Conservation (phyloP, 495 filamentous ascomycete species). For the Aspergillus egyptiacus region DNA sequence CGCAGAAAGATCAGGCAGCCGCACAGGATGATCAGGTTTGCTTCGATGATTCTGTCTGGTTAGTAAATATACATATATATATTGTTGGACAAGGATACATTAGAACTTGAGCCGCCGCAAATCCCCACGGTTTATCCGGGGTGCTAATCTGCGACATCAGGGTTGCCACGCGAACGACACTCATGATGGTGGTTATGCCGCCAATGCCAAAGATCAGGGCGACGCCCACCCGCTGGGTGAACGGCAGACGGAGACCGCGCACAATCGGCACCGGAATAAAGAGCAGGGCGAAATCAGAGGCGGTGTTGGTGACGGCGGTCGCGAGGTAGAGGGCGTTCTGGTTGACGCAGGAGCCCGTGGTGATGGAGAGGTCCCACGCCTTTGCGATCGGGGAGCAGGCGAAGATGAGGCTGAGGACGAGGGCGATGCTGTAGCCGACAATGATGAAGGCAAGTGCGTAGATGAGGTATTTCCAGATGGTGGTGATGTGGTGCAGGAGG, state of each 20-base stretch:
- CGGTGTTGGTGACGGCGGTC: slow-evolving; percentile 36
- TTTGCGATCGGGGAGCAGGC: slow-evolving; percentile 33
- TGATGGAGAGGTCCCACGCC: slow-evolving; percentile 27
- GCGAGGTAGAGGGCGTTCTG: slow-evolving; percentile 27
- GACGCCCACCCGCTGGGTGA: slow-evolving; percentile 20
- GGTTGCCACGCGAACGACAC: slow-evolving; percentile 25
- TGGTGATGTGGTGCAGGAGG: slow-evolving; percentile 15
- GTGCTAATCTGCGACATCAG: slow-evolving; percentile 18
- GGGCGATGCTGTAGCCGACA: slow-evolving; percentile 24
- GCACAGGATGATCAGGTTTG: slow-evolving; percentile 23
- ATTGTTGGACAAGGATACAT: too few relatives aligned
- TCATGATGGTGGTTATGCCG: slow-evolving; percentile 24
- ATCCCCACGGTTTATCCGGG: slow-evolving; percentile 16
- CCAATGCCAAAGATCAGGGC: slow-evolving; percentile 22
- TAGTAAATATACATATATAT: slow-evolving; percentile 18
- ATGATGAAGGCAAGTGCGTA: slow-evolving; percentile 18
- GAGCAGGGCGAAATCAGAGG: slow-evolving; percentile 33
- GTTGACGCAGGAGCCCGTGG: slow-evolving; percentile 29
- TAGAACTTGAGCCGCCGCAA: slow-evolving; percentile 19
- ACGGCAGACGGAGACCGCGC: slow-evolving; percentile 15
- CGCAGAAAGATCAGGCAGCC: slow-evolving; percentile 10
- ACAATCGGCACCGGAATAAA: slow-evolving; percentile 32
- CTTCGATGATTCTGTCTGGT: slow-evolving; percentile 16
- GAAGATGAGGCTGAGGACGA: slow-evolving; percentile 30
- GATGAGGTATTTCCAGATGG: slow-evolving; percentile 10